Base-by-base conservation (phyloP, 768 basidiomycete genomes). In the Pleurotus tuber-regium region DNA sequence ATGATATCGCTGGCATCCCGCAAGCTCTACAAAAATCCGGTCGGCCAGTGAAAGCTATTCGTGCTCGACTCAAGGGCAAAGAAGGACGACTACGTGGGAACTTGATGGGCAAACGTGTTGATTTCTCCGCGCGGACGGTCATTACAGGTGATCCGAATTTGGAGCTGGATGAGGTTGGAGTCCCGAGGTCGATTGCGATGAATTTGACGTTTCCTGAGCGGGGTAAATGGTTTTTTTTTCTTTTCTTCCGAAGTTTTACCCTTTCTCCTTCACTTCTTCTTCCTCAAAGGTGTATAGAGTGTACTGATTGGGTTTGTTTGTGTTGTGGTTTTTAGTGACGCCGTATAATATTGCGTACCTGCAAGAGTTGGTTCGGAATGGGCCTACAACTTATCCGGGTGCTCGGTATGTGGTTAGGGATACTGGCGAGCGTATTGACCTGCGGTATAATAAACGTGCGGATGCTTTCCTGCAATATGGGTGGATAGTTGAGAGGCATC, bases 111-210 rank as follows among this genome's bases (percentile, higher is more conserved):
- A 98, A 98, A 70, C 93, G 97, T 69, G 97, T 99, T 50, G 97
- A 98, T 63, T 98, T 98, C 68, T 99, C 97, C 1, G 97, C 97
- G 1, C 90, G 97, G 53, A 99, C 96, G 14, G 97, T 99, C 61
- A 99, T 99, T 65, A 98, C 97, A 11, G 97, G 97, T 65, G 97
- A 98, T 69, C 97, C 97, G 4, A 98, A 98, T 71, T 64, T 99
- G 54, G 89, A 95, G 61, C 70, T 98, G 59, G 97, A 99, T 57
- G 89, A 99, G 63, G 97, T 99, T 54, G 97, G 97, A 36, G 97
- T 99, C 1, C 97, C 97, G 7, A 83, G 74, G 59, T 91, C 84
- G 59, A 98, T 99, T 49, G 96, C 95, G 1, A 96, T 98, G 92
- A 98, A 94, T 58, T 67, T 99, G 70, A 99, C 97, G 2, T 98